Evolutionary conservation across 768 basidiomycete species (phyloP).

Genomic region (Lactarius hengduanensis): DNA sequence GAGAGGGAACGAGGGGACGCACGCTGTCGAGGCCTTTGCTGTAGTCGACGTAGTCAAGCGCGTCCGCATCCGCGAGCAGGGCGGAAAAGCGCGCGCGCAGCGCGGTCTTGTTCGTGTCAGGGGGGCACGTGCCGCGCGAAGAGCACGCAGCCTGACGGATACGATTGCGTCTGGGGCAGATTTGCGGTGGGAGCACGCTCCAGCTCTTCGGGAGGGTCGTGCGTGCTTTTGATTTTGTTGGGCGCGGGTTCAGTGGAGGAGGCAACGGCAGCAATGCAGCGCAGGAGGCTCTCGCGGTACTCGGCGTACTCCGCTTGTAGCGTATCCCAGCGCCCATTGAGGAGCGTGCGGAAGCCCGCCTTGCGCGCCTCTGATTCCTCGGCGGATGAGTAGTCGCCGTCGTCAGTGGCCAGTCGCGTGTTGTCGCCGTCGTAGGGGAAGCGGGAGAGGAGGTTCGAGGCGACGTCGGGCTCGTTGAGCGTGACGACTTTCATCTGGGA

Average conservation of each 20-base stretch:
- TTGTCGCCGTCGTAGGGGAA: conserved; percentile 62
- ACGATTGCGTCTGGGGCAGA: conserved; percentile 3
- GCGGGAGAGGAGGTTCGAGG: conserved; percentile 41
- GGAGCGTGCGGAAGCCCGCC: conserved; percentile 58
- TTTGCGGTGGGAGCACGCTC: not conserved
- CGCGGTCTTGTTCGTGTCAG: conserved; percentile 80
- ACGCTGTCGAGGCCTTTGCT: conserved; percentile 75
- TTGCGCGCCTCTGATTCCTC: conserved; percentile 47
- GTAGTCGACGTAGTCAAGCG: conserved; percentile 78
- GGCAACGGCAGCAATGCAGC: conserved; percentile 30
- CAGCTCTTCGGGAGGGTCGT: not conserved
- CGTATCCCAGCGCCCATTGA: conserved; percentile 60
- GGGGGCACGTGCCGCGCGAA: conserved; percentile 69
- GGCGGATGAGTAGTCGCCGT: not conserved
- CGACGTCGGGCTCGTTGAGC: conserved; percentile 43
- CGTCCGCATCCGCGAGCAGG: conserved; percentile 37
- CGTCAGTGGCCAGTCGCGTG: not conserved
- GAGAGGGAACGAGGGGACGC: too few species aligned
- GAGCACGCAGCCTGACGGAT: conserved; percentile 64
- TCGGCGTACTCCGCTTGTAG: conserved; percentile 69
- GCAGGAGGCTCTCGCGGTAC: conserved; percentile 55
- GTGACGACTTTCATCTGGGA: conserved; percentile 71
- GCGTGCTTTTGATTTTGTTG: not conserved
- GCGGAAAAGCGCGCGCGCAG: conserved; percentile 59
- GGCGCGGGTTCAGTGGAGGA: not conserved